These are phyloP conservation scores for Fusarium camptoceras DNA, from an alignment of 2,329 filamentous ascomycete genomes.

Conservation along the genomic window DNA sequence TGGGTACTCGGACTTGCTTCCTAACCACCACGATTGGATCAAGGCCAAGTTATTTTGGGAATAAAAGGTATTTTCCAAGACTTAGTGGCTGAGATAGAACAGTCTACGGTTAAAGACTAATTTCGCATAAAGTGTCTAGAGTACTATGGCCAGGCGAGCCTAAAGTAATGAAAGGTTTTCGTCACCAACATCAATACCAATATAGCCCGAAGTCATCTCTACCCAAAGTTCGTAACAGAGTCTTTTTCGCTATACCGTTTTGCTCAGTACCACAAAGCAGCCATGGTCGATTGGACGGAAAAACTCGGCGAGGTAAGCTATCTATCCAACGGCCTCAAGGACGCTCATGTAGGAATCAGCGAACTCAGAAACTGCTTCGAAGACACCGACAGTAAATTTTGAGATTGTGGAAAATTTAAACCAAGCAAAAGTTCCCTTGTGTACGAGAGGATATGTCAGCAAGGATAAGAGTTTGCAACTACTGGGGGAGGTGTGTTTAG, in stretches of 20 bases:
- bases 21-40: neutral
- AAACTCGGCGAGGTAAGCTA: neutral
- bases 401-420: neutral
- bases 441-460: neutral
- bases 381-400: neutral
- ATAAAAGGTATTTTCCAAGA: neutral
- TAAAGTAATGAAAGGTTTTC: neutral
- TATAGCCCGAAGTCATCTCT: neutral
- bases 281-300: neutral
- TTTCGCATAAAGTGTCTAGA: neutral
- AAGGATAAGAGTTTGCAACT: neutral
- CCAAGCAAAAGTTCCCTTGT: neutral
- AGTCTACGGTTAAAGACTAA: neutral
- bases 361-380: neutral
- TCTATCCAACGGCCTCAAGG: neutral
- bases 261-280: neutral
- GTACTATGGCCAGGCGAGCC: neutral
- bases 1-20: neutral
- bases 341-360: neutral
- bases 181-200: neutral
- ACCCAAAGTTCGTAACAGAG: neutral
- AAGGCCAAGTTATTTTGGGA: neutral
- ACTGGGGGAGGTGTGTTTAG: neutral
- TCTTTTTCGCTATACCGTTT: neutral
- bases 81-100: neutral